Evolutionary conservation across 2,329 filamentous ascomycete species (phyloP).

Genomic region (Penicillium sp.): DNA sequence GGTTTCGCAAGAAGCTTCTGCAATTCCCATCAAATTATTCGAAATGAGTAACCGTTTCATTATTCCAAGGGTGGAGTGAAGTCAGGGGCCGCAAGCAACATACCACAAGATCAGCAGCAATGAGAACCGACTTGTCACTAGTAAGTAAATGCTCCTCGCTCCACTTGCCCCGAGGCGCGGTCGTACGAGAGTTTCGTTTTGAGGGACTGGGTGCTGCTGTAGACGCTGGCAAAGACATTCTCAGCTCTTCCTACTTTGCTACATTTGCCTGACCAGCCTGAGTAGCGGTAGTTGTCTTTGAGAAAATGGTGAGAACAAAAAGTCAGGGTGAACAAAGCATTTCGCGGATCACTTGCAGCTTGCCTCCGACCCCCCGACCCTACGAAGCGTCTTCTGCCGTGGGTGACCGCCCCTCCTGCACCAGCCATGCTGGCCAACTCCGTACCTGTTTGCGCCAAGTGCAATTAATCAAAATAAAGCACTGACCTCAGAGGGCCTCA

Average conservation of each 20-base stretch:
- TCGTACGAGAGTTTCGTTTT: slow-evolving; percentile 29
- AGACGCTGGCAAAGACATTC: slow-evolving; percentile 23
- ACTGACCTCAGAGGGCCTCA: slow-evolving; percentile 10
- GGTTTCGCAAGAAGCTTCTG: slow-evolving; percentile 38
- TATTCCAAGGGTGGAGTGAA: too few species aligned
- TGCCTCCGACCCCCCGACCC: slow-evolving; percentile 13
- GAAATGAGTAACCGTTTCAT: too few species aligned
- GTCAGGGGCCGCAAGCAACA: slow-evolving; percentile 1
- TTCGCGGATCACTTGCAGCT: slow-evolving; percentile 8
- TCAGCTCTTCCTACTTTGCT: slow-evolving; percentile 17
- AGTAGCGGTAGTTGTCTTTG: slow-evolving; percentile 16
- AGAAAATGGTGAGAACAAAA: slow-evolving; percentile 11
- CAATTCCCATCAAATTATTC: not conserved
- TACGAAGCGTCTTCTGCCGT: slow-evolving; percentile 22
- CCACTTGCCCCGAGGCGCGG: slow-evolving; percentile 32
- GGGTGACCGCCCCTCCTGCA: slow-evolving; percentile 31
- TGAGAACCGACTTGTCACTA: slow-evolving; percentile 32
- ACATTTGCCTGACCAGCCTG: slow-evolving; percentile 24
- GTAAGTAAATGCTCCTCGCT: slow-evolving; percentile 36
- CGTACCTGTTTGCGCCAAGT: not conserved
- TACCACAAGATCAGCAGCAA: slow-evolving; percentile 37
- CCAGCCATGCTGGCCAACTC: slow-evolving; percentile 28
- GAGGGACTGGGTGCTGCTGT: slow-evolving; percentile 18
- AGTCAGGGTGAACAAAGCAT: not conserved
- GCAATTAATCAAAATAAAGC: slow-evolving; percentile 14